These are phyloP conservation scores for Avena eriantha DNA, from an alignment of 176 grass and related monocot genomes.

Conservation along the genomic window DNA sequence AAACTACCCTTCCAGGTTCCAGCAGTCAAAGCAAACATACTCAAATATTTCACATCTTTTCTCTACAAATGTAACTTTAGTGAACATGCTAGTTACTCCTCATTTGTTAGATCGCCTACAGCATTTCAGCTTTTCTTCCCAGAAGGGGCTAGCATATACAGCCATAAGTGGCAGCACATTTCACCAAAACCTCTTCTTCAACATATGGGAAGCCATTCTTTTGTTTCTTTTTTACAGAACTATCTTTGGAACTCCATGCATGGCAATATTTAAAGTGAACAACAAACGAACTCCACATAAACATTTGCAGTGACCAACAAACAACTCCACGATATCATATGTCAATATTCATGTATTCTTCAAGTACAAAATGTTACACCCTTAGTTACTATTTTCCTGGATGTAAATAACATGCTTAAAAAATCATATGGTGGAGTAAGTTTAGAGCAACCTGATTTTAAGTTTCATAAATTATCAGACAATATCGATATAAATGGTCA, in stretches of 20 bases:
- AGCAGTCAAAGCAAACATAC: conserved; percentile 10
- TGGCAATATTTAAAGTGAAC: neutral
- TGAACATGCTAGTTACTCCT: neutral
- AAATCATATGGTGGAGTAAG: neutral
- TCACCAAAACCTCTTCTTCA: conserved; percentile 27
- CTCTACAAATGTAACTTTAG: neutral
- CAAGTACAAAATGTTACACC: neutral
- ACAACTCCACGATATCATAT: neutral
- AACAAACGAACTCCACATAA: neutral
- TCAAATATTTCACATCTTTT: neutral
- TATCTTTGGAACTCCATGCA: neutral
- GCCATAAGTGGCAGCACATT: neutral
- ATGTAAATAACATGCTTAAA: neutral
- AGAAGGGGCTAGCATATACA: neutral
- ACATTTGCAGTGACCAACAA: neutral
- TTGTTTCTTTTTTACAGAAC: neutral
- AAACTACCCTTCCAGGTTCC: conserved; percentile 13
- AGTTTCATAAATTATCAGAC: neutral
- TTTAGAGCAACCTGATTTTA: conserved; percentile 2
- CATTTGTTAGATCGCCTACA: neutral
- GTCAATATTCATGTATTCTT: conserved; percentile 6
- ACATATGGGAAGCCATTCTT: neutral
- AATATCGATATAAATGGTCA: neutral
- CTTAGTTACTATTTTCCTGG: neutral
- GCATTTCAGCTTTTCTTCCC: neutral